Evolutionary conservation across 768 basidiomycete species (phyloP), one percentile per base, ranked within the genome.

Genomic region (Pulveroboletus sp.): DNA sequence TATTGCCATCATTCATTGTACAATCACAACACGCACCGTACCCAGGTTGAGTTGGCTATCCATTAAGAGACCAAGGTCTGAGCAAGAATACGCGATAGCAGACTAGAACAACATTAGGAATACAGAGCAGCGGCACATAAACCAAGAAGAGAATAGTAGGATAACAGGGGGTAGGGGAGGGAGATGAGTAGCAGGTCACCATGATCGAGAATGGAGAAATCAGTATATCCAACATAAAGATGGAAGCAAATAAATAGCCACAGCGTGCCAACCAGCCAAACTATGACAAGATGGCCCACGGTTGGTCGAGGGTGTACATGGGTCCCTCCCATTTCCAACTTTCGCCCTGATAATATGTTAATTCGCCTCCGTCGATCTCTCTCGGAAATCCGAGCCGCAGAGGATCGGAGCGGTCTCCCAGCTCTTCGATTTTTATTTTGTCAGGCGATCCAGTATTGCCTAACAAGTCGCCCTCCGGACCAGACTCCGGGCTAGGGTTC

Each of bases 301-400:
- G 75, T 61, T 79, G 81, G 6, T 89, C 87, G 54, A 75, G 62
- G 36, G 77, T 68, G 51, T 76, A 68, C 85, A 89, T 87, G 30
- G 74, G 63, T 55, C 78, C 75, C 47, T 87, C 87, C 80, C 81
- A 90, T 68, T 85, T 89, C 83, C 83, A 90, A 35, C 76, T 76
- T 29, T 59, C 55, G 17, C 59, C 27, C 53, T 73, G 68, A 69
- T 80, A 89, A 63, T 83, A 88, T 40, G 83, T 75, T 16, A 80
- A 78, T 70, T 88, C 85, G 44, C 86, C 86, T 35, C 85, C 85
- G 58, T 88, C 85, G 30, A 89, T 80, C 64, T 86, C 86, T 62
- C 80, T 79, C 72, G 79, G 81, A 45, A 77, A 65, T 39, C 81
- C 80, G 31, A 86, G 67, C 43, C 81, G 75, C 49, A 86, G 70